Percentiles rank a stretch among this genome's conserved stretches.
Evolutionary conservation across 2,329 filamentous ascomycete species (phyloP).

Genomic region (Ophiostoma piceae): DNA sequence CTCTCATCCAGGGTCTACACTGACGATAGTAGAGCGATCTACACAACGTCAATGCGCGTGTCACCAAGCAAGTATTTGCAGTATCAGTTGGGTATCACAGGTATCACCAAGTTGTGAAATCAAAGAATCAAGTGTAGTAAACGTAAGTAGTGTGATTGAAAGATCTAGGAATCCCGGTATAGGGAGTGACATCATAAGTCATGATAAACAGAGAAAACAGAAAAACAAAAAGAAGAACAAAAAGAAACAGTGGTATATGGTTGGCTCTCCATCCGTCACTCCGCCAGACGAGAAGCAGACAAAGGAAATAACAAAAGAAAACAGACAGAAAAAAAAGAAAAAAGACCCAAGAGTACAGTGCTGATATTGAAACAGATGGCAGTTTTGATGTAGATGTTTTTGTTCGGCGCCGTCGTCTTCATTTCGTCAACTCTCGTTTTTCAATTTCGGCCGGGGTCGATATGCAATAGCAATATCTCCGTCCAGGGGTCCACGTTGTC

Average conservation of each 20-base stretch:
- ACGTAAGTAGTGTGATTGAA: background rate
- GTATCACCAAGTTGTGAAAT: background rate
- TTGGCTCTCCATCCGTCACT: constrained; percentile 6
- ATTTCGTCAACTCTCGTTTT: background rate
- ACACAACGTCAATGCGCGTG: background rate
- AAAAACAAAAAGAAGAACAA: background rate
- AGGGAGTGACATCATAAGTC: constrained; percentile 3
- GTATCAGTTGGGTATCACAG: background rate
- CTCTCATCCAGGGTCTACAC: background rate
- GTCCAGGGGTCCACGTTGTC: background rate
- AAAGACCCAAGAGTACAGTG: background rate
- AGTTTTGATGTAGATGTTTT: background rate
- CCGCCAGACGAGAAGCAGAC: background rate
- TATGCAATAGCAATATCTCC: background rate
- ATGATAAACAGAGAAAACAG: constrained; percentile 4
- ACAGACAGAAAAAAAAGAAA: constrained; percentile 10
- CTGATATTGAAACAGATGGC: background rate
- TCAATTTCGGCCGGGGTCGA: background rate
- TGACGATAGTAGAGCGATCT: background rate
- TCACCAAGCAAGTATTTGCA: background rate
- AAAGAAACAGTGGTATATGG: constrained; percentile 16
- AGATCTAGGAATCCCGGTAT: background rate
- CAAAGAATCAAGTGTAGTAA: background rate
- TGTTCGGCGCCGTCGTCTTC: background rate
- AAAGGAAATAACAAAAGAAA: background rate